Evolutionary conservation across 169 alveolate species (phyloP), one percentile per base, ranked within the genome.

Genomic region (Cryptosporidium andersoni): DNA sequence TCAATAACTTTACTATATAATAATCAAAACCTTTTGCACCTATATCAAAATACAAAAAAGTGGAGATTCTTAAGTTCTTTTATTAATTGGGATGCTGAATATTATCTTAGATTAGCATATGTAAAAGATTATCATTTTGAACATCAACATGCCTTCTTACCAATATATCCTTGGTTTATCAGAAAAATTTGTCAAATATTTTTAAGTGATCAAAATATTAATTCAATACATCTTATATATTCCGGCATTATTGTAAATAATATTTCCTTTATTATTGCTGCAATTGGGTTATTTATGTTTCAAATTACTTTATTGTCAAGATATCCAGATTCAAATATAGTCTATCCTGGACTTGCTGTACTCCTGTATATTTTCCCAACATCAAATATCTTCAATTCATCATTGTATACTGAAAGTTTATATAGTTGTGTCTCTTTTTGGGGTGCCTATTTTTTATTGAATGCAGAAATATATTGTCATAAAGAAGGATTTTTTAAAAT

Each of bases 71-170:
- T 67, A 25, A 67, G 55, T n/a, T 67, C 82, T 5, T 67, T 67
- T 55, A 53, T 67, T 55, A 67, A 67, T 40, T 67, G 82, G 82
- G 82, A 67, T 51, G 82, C 66, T 4, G 82, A 67, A 53, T 67
- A 67, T n/a, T 67, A 67, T 40, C 40, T 67, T 40, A 67, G 82
- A 42, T 14, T 67, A 39, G 51, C 82, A 8, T 67, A 52, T 63
- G 37, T 37, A 0, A 55, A 55, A n/a, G 66, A 67, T 34, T 67
- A 67, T 37, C 66, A 67, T 25, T 67, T 37, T 45, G 82, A 67
- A 25, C 82, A 67, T 42, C 82, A 67, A 42, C 82, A 67, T 39
- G 82, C 82, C 48, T 67, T 67, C 42, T 42, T 67, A n/a, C 82
- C 82, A 7, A 39, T 67, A 3, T 67, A 67, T 43, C 82, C 82